Evolutionary conservation across 495 filamentous ascomycete species (phyloP).

Genomic region (Lepraria neglecta): DNA sequence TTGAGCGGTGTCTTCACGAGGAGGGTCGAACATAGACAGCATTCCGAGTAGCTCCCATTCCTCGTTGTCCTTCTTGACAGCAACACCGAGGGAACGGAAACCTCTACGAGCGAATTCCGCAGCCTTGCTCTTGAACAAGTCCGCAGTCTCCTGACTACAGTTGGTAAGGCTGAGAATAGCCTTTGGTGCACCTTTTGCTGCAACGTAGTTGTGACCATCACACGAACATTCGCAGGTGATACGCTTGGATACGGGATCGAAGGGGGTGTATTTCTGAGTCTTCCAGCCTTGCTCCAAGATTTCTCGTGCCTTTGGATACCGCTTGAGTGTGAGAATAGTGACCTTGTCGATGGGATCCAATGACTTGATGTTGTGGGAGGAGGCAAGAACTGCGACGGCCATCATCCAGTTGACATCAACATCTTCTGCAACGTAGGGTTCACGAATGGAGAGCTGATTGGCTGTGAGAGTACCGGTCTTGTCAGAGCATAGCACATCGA

Average conservation of each 20-base stretch:
- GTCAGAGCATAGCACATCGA: conserved; percentile 95
- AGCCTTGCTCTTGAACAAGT: conserved; percentile 63
- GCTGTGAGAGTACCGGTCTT: conserved; percentile 75
- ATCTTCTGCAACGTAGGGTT: conserved; percentile 67
- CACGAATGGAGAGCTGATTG: conserved; percentile 69
- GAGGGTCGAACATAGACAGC: conserved; percentile 74
- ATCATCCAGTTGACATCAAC: conserved; percentile 78
- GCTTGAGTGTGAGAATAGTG: conserved; percentile 64
- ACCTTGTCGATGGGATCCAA: conserved; percentile 74
- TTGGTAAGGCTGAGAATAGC: conserved; percentile 60
- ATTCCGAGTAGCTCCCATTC: conserved; percentile 66
- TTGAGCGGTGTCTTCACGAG: conserved; percentile 70
- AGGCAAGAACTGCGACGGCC: conserved; percentile 67
- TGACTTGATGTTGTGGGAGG: conserved; percentile 71
- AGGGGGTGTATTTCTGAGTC: conserved; percentile 70
- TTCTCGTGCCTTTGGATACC: conserved; percentile 66
- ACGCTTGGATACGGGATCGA: conserved; percentile 74
- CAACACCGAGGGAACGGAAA: conserved; percentile 76
- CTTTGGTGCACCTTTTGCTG: conserved; percentile 70
- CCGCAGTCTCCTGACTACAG: conserved; percentile 57
- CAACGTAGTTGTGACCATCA: conserved; percentile 60
- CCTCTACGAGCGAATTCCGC: conserved; percentile 70
- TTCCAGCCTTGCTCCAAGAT: conserved; percentile 64
- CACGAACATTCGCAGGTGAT: conserved; percentile 62
- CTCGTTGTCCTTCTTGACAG: conserved; percentile 60